Conservation (phyloP, 1,139 yeast species). For the Sugiyamaella paludigena region DNA sequence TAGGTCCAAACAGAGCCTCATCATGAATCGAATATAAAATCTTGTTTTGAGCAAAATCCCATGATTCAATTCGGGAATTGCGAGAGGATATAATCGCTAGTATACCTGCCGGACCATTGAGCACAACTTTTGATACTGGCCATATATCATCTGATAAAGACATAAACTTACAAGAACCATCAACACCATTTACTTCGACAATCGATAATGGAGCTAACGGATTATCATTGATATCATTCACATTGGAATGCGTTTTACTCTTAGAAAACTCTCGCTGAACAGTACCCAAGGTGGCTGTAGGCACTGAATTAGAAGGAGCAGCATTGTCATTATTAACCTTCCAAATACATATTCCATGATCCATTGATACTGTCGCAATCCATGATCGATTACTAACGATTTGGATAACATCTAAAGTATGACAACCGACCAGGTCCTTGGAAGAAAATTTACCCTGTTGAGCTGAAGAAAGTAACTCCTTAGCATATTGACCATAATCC, state of each 20-base stretch:
- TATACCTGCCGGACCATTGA: constrained; percentile 60
- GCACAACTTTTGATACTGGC: constrained; percentile 63
- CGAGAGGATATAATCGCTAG: constrained; percentile 53
- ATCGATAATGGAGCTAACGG: neutral
- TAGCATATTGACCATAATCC: constrained; percentile 14
- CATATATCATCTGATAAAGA: constrained; percentile 51
- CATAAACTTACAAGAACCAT: constrained; percentile 23
- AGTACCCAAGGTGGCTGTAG: constrained; percentile 13
- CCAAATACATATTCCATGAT: constrained; percentile 71
- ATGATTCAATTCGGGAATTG: constrained; percentile 18
- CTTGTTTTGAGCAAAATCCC: constrained; percentile 39
- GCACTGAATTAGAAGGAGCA: neutral
- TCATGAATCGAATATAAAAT: constrained; percentile 13
- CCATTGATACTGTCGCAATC: constrained; percentile 68
- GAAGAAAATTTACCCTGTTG: constrained; percentile 36
- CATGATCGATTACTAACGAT: constrained; percentile 53
- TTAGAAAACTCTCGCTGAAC: constrained; percentile 32
- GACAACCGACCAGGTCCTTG: constrained; percentile 58
- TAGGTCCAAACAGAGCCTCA: constrained; percentile 11
- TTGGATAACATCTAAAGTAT: constrained; percentile 60
- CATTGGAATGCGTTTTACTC: neutral
- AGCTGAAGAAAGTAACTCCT: constrained; percentile 4
- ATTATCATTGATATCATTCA: constrained; percentile 1
- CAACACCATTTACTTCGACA: constrained; percentile 39
- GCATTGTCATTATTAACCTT: constrained; percentile 57